Percentiles rank a stretch among this genome's conserved stretches.
These are phyloP conservation scores for Zygnema circumcarinatum DNA, from an alignment of 139 green algal species.

Conservation along the genomic window DNA sequence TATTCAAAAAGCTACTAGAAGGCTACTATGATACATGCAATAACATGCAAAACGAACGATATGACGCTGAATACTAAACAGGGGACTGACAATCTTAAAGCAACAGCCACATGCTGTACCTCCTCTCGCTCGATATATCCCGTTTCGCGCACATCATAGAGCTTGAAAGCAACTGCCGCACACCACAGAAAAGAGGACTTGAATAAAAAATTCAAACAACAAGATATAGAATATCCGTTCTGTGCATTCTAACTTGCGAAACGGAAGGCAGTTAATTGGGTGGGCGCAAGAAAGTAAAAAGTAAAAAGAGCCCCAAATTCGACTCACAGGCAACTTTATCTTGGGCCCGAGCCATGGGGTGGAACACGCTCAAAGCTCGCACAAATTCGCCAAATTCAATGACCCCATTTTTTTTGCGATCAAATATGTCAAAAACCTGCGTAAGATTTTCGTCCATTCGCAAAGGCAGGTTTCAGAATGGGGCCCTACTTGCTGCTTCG, in stretches of 20 bases:
- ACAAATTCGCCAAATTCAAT: constrained; percentile 82
- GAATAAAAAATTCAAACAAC: background rate
- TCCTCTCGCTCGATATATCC: constrained; percentile 72
- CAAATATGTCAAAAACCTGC: constrained; percentile 76
- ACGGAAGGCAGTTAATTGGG: background rate
- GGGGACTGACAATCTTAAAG: background rate
- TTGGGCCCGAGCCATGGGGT: constrained; percentile 67
- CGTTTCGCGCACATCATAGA: constrained; percentile 74
- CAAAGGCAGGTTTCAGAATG: too few species aligned
- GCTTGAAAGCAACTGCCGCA: constrained; percentile 73
- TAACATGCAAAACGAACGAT: too few species aligned
- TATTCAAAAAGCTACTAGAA: too few species aligned
- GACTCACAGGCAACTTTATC: constrained; percentile 74
- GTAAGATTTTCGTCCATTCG: too few species aligned
- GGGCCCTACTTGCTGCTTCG: too few species aligned
- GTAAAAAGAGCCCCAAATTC: background rate
- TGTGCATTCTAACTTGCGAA: too few species aligned
- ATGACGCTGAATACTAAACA: too few species aligned
- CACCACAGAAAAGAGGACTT: background rate
- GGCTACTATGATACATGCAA: too few species aligned
- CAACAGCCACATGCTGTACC: background rate
- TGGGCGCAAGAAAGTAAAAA: background rate
- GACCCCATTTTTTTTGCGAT: constrained; percentile 75
- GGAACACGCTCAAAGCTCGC: constrained; percentile 71
- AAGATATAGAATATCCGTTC: background rate